Evolutionary conservation across 352 stramenopile genomes (phyloP), one percentile per base, ranked within the genome.

Genomic region (Globisporangium alternatum): DNA sequence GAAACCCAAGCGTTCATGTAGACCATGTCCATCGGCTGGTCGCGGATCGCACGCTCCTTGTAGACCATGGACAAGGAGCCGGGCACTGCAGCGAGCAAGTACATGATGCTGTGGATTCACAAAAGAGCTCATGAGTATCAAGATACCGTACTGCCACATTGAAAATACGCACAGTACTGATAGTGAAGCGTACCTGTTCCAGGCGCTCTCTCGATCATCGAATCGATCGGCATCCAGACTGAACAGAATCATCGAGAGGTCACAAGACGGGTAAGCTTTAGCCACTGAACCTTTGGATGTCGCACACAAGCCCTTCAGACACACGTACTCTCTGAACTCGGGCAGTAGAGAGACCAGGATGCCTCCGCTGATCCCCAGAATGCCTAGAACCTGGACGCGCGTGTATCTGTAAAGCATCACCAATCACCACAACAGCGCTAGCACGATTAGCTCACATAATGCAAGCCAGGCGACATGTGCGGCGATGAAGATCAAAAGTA

Each of bases 1-100:
- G 84, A 80, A 22, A 96, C 86, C 88, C 88, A 96, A 0, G 88
- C 86, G 45, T 96, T 96, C 28, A 96, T 69, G 59, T 96, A 96
- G 37, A 86, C 79, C 74, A 94, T 90, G 61, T 96, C 83, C 80
- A 96, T 90, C 33, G 88, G 88, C 54, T 93, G 84, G 52, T 91
- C 75, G 30, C 82, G 80, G 65, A 96, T 93, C 13, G 81, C 67
- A 10, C 76, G 81, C 60, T 96, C 88, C 56, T 96, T 96, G 71
- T 96, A 96, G 44, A 95, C 66, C 78, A 94, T 93, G 12, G 86
- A 95, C n/a, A 94, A 45, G 0, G 88, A 75, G 2, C 83, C 86
- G 9, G 86, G 88, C 13, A 96, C 67, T 8, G 86, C 83, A 19
- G 88, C 86, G 25, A 94, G 57, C 39, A 95, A 61, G 58, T 93